phyloP scores from a whole-genome alignment of 202 grass and related monocot species.

The Digitaria exilis region DNA sequence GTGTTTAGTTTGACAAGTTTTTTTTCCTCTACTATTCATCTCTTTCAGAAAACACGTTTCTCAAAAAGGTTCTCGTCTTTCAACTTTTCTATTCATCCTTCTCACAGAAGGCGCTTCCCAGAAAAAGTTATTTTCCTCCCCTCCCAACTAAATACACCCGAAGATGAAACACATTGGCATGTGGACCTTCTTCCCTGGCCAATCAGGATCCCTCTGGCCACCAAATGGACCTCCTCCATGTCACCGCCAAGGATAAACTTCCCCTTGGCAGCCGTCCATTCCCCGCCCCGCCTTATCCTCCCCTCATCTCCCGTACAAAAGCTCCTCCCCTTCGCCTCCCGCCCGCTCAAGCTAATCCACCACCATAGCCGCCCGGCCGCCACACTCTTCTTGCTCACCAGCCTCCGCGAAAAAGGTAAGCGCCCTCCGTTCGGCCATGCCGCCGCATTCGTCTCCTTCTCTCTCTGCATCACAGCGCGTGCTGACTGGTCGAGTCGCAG shows the following conservation, averaged over 20 bases:
- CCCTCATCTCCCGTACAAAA: slow-evolving; percentile 55
- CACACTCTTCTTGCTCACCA: slow-evolving; percentile 26
- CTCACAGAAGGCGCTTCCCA: no score
- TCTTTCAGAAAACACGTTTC: no score
- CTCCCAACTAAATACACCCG: no score
- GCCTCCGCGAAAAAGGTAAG: background rate
- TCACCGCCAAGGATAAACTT: slow-evolving; percentile 47
- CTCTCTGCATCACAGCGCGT: background rate
- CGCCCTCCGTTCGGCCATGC: background rate
- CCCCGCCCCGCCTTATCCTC: slow-evolving; percentile 59
- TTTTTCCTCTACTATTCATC: no score
- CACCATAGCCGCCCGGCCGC: slow-evolving; percentile 5
- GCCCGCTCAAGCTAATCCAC: slow-evolving; percentile 29
- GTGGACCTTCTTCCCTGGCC: slow-evolving; percentile 53
- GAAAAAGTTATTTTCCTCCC: no score
- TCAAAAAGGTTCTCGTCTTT: no score
- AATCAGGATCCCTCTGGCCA: slow-evolving; percentile 48
- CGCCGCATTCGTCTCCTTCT: background rate
- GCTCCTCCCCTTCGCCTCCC: slow-evolving; percentile 22
- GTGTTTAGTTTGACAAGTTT: no score
- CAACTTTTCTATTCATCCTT: no score
- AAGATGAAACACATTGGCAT: background rate
- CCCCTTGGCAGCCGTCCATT: slow-evolving; percentile 65
- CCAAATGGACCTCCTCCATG: slow-evolving; percentile 44
- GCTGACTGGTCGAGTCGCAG: background rate